These are phyloP conservation scores for Melastoma candidum DNA, from an alignment of 441 rosid genomes.

Conservation along the genomic window DNA sequence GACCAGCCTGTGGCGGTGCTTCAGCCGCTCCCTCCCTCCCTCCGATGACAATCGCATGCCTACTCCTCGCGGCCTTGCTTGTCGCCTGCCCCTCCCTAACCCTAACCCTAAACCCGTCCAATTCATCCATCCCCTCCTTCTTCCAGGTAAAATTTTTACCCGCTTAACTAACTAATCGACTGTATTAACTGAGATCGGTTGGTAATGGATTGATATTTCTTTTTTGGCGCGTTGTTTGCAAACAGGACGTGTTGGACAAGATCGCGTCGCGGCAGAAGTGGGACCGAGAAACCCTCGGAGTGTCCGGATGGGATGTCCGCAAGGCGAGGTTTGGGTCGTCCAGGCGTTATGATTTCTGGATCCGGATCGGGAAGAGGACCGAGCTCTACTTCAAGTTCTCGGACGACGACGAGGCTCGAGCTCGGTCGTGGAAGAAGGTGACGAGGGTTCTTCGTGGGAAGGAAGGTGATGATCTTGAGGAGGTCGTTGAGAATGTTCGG, in stretches of 20 bases:
- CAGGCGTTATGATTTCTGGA: slow-evolving; percentile 15
- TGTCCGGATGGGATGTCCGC: slow-evolving; percentile 30
- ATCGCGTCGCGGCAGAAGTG: slow-evolving; percentile 43
- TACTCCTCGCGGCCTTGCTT: too few species aligned
- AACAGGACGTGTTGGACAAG: slow-evolving; percentile 55
- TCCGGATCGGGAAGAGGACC: too few species aligned
- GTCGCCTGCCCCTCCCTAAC: too few species aligned
- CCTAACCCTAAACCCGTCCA: too few species aligned
- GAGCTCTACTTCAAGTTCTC: slow-evolving; percentile 22
- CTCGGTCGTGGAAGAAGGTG: slow-evolving; percentile 31
- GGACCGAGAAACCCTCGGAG: slow-evolving; percentile 32
- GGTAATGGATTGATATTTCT: neutral
- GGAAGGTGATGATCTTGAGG: slow-evolving; percentile 18
- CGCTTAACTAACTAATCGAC: too few species aligned
- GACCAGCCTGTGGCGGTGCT: too few species aligned
- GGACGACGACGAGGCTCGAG: slow-evolving; percentile 24
- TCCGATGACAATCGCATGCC: too few species aligned
- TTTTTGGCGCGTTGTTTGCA: too few species aligned
- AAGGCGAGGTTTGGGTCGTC: slow-evolving; percentile 38
- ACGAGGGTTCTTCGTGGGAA: slow-evolving; percentile 20
- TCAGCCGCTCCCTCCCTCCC: too few species aligned
- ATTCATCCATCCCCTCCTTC: too few species aligned
- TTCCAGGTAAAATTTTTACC: too few species aligned
- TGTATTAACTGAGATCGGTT: neutral
- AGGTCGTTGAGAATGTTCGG: too few species aligned